Evolutionary conservation across 345 rosid genomes (phyloP), one percentile per base, ranked within the genome.

Genomic region (Nephelium lappaceum): DNA sequence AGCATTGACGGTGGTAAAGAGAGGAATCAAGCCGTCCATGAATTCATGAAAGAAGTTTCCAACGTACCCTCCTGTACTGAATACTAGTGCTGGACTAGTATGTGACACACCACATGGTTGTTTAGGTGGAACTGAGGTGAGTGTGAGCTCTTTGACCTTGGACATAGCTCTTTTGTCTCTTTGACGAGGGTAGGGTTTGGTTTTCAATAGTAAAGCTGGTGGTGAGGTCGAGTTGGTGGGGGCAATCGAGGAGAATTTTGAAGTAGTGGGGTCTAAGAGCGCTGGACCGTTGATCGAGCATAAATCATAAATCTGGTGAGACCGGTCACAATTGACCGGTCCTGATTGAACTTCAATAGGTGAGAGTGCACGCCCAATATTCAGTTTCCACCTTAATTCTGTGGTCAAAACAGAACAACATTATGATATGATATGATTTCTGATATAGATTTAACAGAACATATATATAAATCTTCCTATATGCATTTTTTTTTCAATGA

Each of bases 31-130:
- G 4, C 76, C 77, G 8, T 87, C 89, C 42, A 72, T 77, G 79
- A 87, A 84, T 41, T 87, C 81, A 53, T 84, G 89, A 72, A 76
- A 84, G 77, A 83, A 78, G 80, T 87, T 87, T 25, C 86, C 87
- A 6, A 77, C 64, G 79, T 81, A 84, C 68, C 87, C 86, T 2
- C 86, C 86, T 39, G 78, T 76, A 49, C 83, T 78, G 75, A 87
- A 72, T 62, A 58, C 85, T 24, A 87, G 11, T 21, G 87, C 87
- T 6, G 87, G 85, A 31, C 14, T 51, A 11, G 3, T 21, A 69
- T 88, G 88, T 12, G 36, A 67, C 45, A 79, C 62, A 14, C 72
- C 75, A 51, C 91, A 88, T 25, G 64, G 25, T 7, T 76, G 61
- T 51, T 58, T 31, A 12, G 76, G 5, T n/a, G 75, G 83, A 55